A percentile compares a stretch with the other conserved stretches of the same genome.
Conservation (phyloP, 257 asterid genomes). For the Solanum gandarillasii region DNA sequence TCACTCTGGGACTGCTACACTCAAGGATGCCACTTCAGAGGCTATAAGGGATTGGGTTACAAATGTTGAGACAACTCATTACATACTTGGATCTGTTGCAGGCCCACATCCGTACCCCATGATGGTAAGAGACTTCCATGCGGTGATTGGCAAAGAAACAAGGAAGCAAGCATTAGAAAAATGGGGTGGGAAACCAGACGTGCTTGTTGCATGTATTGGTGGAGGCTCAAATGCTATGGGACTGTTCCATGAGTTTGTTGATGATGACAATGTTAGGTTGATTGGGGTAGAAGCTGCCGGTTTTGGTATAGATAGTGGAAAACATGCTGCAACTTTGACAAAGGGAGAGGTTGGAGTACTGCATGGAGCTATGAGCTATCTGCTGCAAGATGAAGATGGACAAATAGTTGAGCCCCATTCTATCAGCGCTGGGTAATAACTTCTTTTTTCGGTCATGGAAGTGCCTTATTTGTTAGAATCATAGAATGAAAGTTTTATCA, state of each 20-base stretch:
- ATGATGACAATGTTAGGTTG: slow-evolving; percentile 70
- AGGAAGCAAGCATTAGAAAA: slow-evolving; percentile 86
- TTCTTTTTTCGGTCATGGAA: background rate
- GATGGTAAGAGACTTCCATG: slow-evolving; percentile 97
- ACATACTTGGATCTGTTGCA: slow-evolving; percentile 89
- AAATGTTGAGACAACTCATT: slow-evolving; percentile 86
- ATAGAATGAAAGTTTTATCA: background rate
- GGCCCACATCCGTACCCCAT: slow-evolving; percentile 99
- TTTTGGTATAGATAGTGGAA: slow-evolving; percentile 89
- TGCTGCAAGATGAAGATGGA: slow-evolving; percentile 94
- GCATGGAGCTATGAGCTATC: slow-evolving; percentile 98
- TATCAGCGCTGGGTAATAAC: slow-evolving; percentile 85
- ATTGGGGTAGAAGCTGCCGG: slow-evolving; percentile 99
- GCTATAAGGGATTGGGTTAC: slow-evolving; percentile 98
- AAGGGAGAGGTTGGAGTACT: slow-evolving; percentile 90
- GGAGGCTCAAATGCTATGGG: slow-evolving; percentile 98
- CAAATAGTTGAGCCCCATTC: slow-evolving; percentile 97
- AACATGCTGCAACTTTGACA: slow-evolving; percentile 92
- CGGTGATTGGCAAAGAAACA: slow-evolving; percentile 93
- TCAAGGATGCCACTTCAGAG: slow-evolving; percentile 97
- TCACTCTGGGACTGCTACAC: slow-evolving; percentile 92
- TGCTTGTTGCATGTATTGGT: slow-evolving; percentile 88
- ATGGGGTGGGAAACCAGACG: slow-evolving; percentile 90
- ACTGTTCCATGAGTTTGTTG: slow-evolving; percentile 82
- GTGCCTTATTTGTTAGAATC: background rate